Evolutionary conservation across 805 yeast genomes (phyloP).

Genomic region (Myxozyma neglecta): DNA sequence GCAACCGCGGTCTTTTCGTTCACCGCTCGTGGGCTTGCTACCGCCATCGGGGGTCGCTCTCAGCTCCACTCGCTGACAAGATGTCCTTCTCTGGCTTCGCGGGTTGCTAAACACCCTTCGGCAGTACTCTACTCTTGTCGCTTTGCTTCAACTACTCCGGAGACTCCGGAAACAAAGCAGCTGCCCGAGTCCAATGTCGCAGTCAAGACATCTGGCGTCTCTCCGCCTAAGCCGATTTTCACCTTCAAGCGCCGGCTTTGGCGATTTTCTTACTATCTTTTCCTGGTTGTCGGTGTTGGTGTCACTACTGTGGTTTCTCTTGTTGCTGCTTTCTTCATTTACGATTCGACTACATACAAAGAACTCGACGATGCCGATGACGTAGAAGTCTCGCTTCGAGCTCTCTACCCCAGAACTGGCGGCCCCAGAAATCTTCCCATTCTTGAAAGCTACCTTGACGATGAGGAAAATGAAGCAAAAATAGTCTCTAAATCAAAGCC

Average conservation of each 20-base stretch:
- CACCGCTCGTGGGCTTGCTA: neutral
- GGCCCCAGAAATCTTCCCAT: constrained; percentile 74
- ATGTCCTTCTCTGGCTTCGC: neutral
- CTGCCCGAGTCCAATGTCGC: neutral
- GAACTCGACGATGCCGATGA: constrained; percentile 44
- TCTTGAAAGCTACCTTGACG: constrained; percentile 56
- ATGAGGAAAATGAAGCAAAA: constrained; percentile 50
- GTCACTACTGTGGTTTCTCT: constrained; percentile 47
- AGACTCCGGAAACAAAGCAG: neutral
- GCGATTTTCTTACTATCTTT: constrained; percentile 9
- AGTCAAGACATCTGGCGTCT: neutral
- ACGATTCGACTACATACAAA: constrained; percentile 65
- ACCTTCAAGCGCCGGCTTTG: constrained; percentile 7
- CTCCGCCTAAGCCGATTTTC: neutral
- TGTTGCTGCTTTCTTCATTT: constrained; percentile 55
- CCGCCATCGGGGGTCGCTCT: neutral
- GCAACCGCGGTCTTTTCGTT: neutral
- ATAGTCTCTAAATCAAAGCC: constrained; percentile 25
- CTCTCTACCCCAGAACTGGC: constrained; percentile 57
- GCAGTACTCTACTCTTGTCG: neutral
- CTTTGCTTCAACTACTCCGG: constrained; percentile 2
- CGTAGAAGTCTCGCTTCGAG: constrained; percentile 52
- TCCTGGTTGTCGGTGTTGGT: constrained; percentile 42
- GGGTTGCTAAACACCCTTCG: neutral
- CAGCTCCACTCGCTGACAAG: neutral